phyloP scores from a whole-genome alignment of 2,329 filamentous ascomycete genomes.

The Scytalidium sp. region DNA sequence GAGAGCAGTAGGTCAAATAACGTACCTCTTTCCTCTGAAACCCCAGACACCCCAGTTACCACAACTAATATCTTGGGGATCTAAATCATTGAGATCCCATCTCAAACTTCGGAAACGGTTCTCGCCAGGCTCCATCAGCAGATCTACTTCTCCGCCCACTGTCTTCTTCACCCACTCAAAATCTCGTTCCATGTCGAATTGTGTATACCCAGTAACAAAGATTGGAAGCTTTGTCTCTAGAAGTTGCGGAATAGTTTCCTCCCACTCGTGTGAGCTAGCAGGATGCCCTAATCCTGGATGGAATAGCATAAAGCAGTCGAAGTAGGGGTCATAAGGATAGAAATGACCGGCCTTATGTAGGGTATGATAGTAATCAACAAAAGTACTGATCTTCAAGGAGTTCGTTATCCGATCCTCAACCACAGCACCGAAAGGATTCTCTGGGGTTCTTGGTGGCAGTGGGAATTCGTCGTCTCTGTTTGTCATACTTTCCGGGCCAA shows the following conservation, averaged over 20 bases:
- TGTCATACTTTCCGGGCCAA: constrained; percentile 93
- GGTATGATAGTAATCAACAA: constrained; percentile 97
- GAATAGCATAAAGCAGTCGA: constrained; percentile 96
- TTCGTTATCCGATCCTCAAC: constrained; percentile 87
- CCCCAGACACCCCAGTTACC: constrained; percentile 98
- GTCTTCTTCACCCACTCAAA: constrained; percentile 86
- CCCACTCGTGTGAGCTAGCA: constrained; percentile 90
- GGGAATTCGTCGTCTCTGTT: constrained; percentile 94
- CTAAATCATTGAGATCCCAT: constrained; percentile 96
- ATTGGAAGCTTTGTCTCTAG: constrained; percentile 95
- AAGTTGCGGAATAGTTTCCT: constrained; percentile 81
- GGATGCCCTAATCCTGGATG: constrained; percentile 96
- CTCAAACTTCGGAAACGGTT: constrained; percentile 90
- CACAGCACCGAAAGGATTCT: constrained; percentile 90
- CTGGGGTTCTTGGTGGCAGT: constrained; percentile 76
- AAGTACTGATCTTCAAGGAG: constrained; percentile 94
- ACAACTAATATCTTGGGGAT: constrained; percentile 89
- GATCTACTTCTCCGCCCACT: constrained; percentile 84
- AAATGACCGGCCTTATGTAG: constrained; percentile 90
- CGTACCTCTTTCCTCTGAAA: constrained; percentile 93
- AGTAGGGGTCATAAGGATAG: constrained; percentile 94
- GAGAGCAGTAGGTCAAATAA: not conserved
- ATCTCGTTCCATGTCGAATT: constrained; percentile 91
- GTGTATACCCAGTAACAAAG: constrained; percentile 92
- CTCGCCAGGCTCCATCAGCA: constrained; percentile 88